phyloP scores from a whole-genome alignment of 2,329 filamentous ascomycete species.

The Falciphora oryzae region DNA sequence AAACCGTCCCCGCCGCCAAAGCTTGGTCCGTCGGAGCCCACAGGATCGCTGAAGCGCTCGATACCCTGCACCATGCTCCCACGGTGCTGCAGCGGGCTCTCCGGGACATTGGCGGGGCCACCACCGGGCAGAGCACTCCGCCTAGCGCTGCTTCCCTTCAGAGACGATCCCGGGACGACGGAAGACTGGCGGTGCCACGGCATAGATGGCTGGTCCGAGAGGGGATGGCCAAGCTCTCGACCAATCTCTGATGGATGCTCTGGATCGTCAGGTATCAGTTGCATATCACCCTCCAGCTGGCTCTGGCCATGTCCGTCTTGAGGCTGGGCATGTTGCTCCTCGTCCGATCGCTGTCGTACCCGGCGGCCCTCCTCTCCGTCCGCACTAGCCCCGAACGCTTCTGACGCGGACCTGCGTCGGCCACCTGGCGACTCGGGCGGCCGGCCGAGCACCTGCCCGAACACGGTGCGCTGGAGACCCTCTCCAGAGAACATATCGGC shows the following conservation, averaged over 20 bases:
- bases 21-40: conserved; percentile 26
- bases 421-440: conserved; percentile 18
- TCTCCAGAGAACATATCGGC: conserved; percentile 14
- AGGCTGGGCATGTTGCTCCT: conserved; percentile 16
- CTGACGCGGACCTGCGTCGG: conserved; percentile 36
- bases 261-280: conserved; percentile 31
- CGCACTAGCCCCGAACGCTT: conserved; percentile 36
- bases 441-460: conserved; percentile 14
- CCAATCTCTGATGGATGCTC: conserved; percentile 55
- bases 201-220: conserved; percentile 53
- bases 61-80: conserved; percentile 32
- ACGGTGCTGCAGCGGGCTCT: conserved; percentile 34
- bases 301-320: conserved; percentile 16
- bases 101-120: conserved; percentile 24
- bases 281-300: conserved; percentile 22
- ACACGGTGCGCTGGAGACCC: conserved; percentile 11
- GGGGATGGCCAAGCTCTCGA: conserved; percentile 58
- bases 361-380: conserved; percentile 28
- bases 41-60: conserved; percentile 42
- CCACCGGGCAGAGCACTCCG: conserved; percentile 28
- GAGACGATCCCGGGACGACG: conserved; percentile 35
- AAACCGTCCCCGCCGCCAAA: conserved; percentile 23
- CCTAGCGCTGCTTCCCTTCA: conserved; percentile 34
- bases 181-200: conserved; percentile 49
- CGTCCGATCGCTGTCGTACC: conserved; percentile 30